Evolutionary conservation across 2,329 filamentous ascomycete genomes (phyloP), one percentile per base, ranked within the genome.

Genomic region (Arthrobotrys entomopaga): DNA sequence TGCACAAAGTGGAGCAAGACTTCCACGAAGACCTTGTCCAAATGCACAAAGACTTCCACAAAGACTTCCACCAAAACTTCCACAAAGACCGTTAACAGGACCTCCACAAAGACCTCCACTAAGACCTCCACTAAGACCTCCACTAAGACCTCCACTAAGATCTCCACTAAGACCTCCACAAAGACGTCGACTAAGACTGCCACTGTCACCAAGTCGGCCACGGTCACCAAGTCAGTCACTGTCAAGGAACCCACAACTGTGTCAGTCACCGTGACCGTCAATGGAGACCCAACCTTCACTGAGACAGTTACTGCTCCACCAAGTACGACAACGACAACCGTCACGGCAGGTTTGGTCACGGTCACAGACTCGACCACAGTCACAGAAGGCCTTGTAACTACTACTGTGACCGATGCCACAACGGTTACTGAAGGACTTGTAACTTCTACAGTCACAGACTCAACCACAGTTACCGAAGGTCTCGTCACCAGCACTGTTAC

Each of bases 1-100:
- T 29, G 50, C 24, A 65, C 71, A 7, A 58, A 43, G 16, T 46
- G 42, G 19, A 54, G 58, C 40, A 46, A 53, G 22, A 60, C 69
- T n/a, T 16, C 46, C 2, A 63, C 61, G 19, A 61, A 43, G 38
- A 52, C 75, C 15, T 63, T 61, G 10, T 24, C 58, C 1, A 61
- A 50, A 24, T 48, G 42, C 19, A 46, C 38, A 1, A 38, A 49
- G n/a, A 52, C 46, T 3, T 20, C 26, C n/a, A 61, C 29, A 10
- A 43, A 57, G 26, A 43, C 52, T 10, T 16, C n/a, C 8, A 40
- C 52, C 10, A 40, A 34, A 13, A 16, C 29, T 3, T 13, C 22
- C 3, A 56, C 40, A 6, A 63, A 57, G 20, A 43, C 7, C n/a
- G 43, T 48, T 16, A 48, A 7, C n/a, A 48, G n/a, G n/a, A 43